Percentiles rank a stretch among this genome's conserved stretches.
These are phyloP conservation scores for Dysphania ambrosioides DNA, from an alignment of 148 eudicot species.

Conservation along the genomic window DNA sequence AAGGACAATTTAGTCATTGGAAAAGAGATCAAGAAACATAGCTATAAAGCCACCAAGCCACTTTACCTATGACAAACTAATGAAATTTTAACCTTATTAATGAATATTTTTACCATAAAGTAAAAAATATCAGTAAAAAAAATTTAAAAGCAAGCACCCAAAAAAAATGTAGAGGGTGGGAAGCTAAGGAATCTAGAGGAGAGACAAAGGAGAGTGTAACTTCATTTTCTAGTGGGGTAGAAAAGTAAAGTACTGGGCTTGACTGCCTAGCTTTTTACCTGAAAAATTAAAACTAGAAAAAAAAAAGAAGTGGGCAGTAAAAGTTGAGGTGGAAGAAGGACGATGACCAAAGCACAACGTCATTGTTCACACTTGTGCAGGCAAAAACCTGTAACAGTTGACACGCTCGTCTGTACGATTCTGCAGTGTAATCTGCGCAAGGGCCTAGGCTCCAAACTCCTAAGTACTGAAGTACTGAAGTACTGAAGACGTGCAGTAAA, in stretches of 20 bases:
- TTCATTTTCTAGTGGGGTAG: slow-evolving; percentile 31
- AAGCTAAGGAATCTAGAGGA: slow-evolving; percentile 15
- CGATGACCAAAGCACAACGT: slow-evolving; percentile 28
- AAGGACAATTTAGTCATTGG: neutral
- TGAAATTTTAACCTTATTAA: neutral
- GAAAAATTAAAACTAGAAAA: neutral
- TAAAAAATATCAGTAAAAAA: neutral
- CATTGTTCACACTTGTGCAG: slow-evolving; percentile 19
- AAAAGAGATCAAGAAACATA: neutral
- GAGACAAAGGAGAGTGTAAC: slow-evolving; percentile 27
- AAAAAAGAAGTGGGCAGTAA: slow-evolving; percentile 5
- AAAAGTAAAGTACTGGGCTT: slow-evolving; percentile 6
- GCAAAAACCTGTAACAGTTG: slow-evolving; percentile 1
- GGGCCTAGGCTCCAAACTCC: too few relatives aligned
- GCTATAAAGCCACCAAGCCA: neutral
- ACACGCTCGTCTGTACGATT: slow-evolving; percentile 17
- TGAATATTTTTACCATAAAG: neutral
- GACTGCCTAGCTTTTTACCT: slow-evolving; percentile 34
- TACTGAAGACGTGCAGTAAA: neutral
- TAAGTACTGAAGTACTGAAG: too few relatives aligned
- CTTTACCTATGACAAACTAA: neutral
- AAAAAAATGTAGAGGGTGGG: neutral
- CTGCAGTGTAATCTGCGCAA: neutral
- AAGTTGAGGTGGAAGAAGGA: slow-evolving; percentile 4
- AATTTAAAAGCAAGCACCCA: neutral